phyloP scores from a whole-genome alignment of 2,329 filamentous ascomycete species.

The Ustilaginoidea virens region DNA sequence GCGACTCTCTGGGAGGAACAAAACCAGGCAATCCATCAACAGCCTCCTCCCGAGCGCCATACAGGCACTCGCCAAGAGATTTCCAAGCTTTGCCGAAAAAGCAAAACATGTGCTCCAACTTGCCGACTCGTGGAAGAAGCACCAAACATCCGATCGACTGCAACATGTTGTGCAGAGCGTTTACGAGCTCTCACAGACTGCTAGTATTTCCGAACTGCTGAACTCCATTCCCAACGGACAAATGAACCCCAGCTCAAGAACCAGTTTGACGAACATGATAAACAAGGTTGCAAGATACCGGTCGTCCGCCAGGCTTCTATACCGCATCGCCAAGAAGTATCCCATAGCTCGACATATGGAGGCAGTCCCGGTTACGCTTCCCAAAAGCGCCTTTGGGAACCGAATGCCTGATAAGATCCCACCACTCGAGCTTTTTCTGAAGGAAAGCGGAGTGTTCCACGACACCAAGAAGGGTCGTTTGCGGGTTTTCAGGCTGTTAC shows the following conservation, averaged over 20 bases:
- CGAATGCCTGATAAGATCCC: background rate
- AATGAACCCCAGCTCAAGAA: background rate
- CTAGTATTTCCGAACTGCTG: conserved; percentile 9
- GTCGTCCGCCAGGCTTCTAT: background rate
- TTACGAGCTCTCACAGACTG: conserved; percentile 10
- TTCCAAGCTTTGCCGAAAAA: conserved; percentile 6
- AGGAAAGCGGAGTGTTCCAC: background rate
- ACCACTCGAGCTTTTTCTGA: background rate
- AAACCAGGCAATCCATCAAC: conserved; percentile 5
- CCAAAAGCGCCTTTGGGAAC: background rate
- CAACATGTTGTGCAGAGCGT: conserved; percentile 15
- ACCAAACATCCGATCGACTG: conserved; percentile 10
- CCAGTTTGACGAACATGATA: background rate
- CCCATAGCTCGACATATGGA: background rate
- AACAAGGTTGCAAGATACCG: background rate
- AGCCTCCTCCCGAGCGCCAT: background rate
- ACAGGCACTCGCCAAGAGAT: background rate
- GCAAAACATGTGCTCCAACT: conserved; percentile 11
- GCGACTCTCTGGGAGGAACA: conserved; percentile 8
- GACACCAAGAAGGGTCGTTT: background rate
- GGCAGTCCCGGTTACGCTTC: background rate
- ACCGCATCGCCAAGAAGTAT: background rate
- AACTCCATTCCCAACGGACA: background rate
- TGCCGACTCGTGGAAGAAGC: conserved; percentile 11
- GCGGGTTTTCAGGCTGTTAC: background rate